A percentile compares a stretch with the other conserved stretches of the same genome.
phyloP scores from a whole-genome alignment of 768 basidiomycete species.

The Candolleomyces efflorescens region DNA sequence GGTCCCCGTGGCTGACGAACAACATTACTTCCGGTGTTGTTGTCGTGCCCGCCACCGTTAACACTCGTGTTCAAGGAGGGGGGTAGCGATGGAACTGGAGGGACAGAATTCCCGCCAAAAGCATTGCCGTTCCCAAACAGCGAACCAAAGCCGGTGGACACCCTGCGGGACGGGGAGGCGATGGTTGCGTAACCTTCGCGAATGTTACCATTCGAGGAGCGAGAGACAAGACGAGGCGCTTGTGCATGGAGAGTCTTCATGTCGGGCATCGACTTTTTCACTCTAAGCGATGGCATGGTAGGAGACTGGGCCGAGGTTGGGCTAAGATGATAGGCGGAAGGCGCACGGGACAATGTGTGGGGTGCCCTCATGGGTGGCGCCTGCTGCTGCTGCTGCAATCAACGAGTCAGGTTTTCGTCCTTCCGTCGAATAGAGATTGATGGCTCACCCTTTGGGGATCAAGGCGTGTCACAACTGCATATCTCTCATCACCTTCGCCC shows the following conservation, averaged over 20 bases:
- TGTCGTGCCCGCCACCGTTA: slow-evolving; percentile 42
- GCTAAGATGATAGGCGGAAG: slow-evolving; percentile 68
- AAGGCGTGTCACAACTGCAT: slow-evolving; percentile 91
- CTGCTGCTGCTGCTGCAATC: slow-evolving; percentile 40
- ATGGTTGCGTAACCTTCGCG: slow-evolving; percentile 85
- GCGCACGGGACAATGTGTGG: slow-evolving; percentile 75
- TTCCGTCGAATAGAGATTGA: slow-evolving; percentile 8
- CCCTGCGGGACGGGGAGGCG: slow-evolving; percentile 74
- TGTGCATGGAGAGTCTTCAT: slow-evolving; percentile 83
- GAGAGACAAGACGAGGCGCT: slow-evolving; percentile 73
- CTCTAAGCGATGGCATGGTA: slow-evolving; percentile 60
- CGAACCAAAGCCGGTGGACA: slow-evolving; percentile 67
- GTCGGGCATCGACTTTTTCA: slow-evolving; percentile 99
- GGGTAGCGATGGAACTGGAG: slow-evolving; percentile 79
- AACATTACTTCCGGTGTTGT: slow-evolving; percentile 43
- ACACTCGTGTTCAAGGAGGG: slow-evolving; percentile 42
- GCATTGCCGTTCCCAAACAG: slow-evolving; percentile 57
- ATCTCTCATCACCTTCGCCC: slow-evolving; percentile 89
- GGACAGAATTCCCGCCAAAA: slow-evolving; percentile 46
- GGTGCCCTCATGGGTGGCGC: slow-evolving; percentile 27
- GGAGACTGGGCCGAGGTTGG: slow-evolving; percentile 40
- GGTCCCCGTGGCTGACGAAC: slow-evolving; percentile 86
- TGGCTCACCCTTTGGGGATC: slow-evolving; percentile 73
- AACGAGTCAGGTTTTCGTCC: slow-evolving; percentile 15
- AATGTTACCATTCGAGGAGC: slow-evolving; percentile 86